These are phyloP conservation scores for Tulasnella sp. DNA, from an alignment of 768 basidiomycete genomes.

Conservation along the genomic window DNA sequence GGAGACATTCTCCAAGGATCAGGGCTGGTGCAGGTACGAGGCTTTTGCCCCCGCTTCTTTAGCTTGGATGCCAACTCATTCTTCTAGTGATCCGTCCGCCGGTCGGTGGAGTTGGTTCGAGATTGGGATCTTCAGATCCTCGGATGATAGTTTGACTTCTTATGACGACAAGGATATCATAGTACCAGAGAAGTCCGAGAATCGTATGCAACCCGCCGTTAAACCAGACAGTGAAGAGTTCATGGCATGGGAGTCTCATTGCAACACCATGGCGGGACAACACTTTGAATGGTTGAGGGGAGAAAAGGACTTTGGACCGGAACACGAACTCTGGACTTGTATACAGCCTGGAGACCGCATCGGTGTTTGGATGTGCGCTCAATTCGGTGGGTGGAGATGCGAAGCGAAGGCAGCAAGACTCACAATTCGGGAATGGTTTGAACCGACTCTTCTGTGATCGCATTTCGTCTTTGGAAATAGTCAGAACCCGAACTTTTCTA, in stretches of 20 bases:
- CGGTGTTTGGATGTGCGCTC: conserved; percentile 29
- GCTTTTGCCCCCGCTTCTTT: not conserved
- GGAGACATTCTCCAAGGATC: conserved; percentile 20
- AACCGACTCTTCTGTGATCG: not conserved
- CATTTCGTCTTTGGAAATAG: not conserved
- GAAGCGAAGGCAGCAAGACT: not conserved
- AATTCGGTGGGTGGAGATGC: not conserved
- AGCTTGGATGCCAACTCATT: not conserved
- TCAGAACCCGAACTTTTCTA: not conserved
- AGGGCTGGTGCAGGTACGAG: conserved; percentile 22
- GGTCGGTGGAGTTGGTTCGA: not conserved
- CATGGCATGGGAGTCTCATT: conserved; percentile 16
- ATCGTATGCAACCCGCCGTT: not conserved
- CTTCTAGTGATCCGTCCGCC: not conserved
- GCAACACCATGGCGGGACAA: not conserved
- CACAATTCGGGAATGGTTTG: conserved; percentile 9
- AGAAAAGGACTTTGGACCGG: conserved; percentile 5
- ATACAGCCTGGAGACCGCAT: conserved; percentile 26
- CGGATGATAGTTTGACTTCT: too few relatives aligned
- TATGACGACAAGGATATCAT: too few relatives aligned
- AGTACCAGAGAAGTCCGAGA: not conserved
- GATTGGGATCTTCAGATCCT: too few relatives aligned
- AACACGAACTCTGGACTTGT: conserved; percentile 18
- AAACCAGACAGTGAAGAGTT: not conserved
- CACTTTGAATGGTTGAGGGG: not conserved